phyloP scores from a whole-genome alignment of 345 rosid genomes.

The Syzygium grande region DNA sequence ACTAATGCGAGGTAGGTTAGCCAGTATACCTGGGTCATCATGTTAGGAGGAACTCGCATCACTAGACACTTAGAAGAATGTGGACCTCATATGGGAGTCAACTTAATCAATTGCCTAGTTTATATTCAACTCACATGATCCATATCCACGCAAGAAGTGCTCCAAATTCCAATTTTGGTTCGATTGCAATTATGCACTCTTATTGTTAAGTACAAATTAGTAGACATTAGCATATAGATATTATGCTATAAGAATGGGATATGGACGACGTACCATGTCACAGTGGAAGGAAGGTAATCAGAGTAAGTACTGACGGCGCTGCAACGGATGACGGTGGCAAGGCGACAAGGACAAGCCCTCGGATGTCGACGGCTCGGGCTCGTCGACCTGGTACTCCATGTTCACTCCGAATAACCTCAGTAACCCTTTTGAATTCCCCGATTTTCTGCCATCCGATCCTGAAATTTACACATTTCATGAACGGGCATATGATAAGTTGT shows the following conservation, averaged over 20 bases:
- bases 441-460: conserved; percentile 16
- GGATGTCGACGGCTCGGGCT: not conserved
- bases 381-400: conserved; percentile 71
- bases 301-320: not conserved
- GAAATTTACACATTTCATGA: not conserved
- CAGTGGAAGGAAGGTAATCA: not conserved
- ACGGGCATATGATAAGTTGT: not conserved
- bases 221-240: not conserved
- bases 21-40: too few species aligned
- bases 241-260: not conserved
- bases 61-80: not conserved
- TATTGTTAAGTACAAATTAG: not conserved
- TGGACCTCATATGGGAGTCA: not conserved
- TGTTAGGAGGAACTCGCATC: too few species aligned
- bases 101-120: not conserved
- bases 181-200: not conserved
- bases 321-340: not conserved
- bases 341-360: not conserved
- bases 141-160: not conserved
- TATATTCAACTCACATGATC: not conserved
- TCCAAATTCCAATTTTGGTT: not conserved
- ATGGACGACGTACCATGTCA: not conserved
- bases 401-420: conserved; percentile 86
- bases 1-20: not conserved
- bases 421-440: conserved; percentile 47